A percentile compares a stretch with the other conserved stretches of the same genome.
These are phyloP conservation scores for Eutrema yunnanense DNA, from an alignment of 345 rosid species.

Conservation along the genomic window DNA sequence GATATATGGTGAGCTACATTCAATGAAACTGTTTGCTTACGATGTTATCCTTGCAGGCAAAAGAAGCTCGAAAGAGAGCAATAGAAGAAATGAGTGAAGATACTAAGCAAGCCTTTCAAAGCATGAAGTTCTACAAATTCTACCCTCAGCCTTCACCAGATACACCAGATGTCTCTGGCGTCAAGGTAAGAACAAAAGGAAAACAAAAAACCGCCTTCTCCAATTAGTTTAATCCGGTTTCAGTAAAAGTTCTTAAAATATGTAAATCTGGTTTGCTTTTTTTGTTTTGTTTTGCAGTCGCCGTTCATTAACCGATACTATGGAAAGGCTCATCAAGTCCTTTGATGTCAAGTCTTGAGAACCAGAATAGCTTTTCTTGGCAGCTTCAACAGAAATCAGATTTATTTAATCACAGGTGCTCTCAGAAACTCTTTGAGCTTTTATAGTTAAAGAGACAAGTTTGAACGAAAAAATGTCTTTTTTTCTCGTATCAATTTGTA, in stretches of 20 bases:
- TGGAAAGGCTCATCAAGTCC: slow-evolving; percentile 77
- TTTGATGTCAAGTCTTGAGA: slow-evolving; percentile 30
- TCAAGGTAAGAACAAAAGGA: slow-evolving; percentile 41
- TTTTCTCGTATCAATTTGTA: slow-evolving; percentile 9
- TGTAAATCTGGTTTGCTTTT: not conserved
- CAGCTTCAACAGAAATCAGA: slow-evolving; percentile 2
- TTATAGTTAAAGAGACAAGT: not conserved
- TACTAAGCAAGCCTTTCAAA: slow-evolving; percentile 51
- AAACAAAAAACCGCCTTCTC: not conserved
- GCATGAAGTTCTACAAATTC: slow-evolving; percentile 87
- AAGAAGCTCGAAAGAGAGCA: slow-evolving; percentile 74
- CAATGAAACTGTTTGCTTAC: not conserved
- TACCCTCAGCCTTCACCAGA: slow-evolving; percentile 53
- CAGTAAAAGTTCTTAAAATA: not conserved
- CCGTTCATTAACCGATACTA: slow-evolving; percentile 84
- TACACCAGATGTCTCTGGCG: slow-evolving; percentile 51
- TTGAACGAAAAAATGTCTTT: not conserved
- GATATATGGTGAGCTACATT: not conserved
- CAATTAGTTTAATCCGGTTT: not conserved
- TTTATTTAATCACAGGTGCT: slow-evolving; percentile 10
- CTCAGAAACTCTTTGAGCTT: slow-evolving; percentile 28
- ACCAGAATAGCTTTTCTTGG: slow-evolving; percentile 12
- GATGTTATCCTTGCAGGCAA: slow-evolving; percentile 48
- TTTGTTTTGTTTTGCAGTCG: slow-evolving; percentile 42
- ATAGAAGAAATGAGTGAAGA: slow-evolving; percentile 83